These are phyloP conservation scores for Fusarium sarcochroum DNA, from an alignment of 2,329 filamentous ascomycete species.

Conservation along the genomic window DNA sequence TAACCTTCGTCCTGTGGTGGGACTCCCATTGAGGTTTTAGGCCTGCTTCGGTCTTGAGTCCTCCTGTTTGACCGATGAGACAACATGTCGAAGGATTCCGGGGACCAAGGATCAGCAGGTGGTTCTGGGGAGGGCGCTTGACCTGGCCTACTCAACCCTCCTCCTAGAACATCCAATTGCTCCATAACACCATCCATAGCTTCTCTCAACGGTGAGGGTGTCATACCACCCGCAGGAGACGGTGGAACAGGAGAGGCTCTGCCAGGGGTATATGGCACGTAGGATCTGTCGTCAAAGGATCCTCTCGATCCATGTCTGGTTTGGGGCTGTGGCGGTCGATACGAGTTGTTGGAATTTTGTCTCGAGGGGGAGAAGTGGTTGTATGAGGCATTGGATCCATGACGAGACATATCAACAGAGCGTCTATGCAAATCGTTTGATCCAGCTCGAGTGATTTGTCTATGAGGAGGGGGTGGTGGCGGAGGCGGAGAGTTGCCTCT, in stretches of 20 bases:
- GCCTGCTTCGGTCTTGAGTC: constrained; percentile 53
- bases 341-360: constrained; percentile 59
- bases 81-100: constrained; percentile 82
- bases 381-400: constrained; percentile 55
- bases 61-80: constrained; percentile 48
- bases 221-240: constrained; percentile 77
- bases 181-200: constrained; percentile 99
- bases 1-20: constrained; percentile 72
- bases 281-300: constrained; percentile 54
- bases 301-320: constrained; percentile 40
- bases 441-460: constrained; percentile 67
- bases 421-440: constrained; percentile 57
- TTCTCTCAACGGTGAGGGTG: constrained; percentile 90
- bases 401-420: constrained; percentile 51
- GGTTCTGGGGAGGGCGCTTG: constrained; percentile 69
- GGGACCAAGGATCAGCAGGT: constrained; percentile 85
- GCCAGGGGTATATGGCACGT: constrained; percentile 63
- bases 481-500: constrained; percentile 77
- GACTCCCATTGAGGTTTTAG: constrained; percentile 83
- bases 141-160: constrained; percentile 63
- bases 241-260: constrained; percentile 75
- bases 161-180: constrained; percentile 84
- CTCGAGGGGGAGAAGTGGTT: constrained; percentile 50
- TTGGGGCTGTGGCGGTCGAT: constrained; percentile 45
- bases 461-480: constrained; percentile 86